Evolutionary conservation across 805 yeast species (phyloP).

Genomic region (Cyberlindnera maclurae): DNA sequence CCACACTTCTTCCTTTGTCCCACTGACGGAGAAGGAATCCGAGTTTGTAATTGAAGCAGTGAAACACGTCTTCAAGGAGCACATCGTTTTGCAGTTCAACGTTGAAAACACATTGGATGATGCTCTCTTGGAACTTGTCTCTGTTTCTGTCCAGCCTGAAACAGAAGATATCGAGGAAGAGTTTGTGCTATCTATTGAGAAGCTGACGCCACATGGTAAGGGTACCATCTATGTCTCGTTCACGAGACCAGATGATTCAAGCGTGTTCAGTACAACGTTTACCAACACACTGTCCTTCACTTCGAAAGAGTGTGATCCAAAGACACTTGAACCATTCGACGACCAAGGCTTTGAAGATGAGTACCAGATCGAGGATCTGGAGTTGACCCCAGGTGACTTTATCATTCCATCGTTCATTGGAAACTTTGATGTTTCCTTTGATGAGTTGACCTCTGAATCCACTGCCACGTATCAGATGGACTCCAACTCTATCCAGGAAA

Average conservation of each 20-base stretch:
- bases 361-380: constrained; percentile 80
- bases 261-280: constrained; percentile 43
- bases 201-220: constrained; percentile 59
- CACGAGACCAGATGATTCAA: constrained; percentile 43
- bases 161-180: constrained; percentile 49
- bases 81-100: constrained; percentile 73
- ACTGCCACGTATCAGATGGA: constrained; percentile 62
- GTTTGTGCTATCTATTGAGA: constrained; percentile 66
- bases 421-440: constrained; percentile 66
- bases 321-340: constrained; percentile 56
- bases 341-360: constrained; percentile 87
- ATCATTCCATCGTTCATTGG: constrained; percentile 72
- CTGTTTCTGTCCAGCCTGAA: constrained; percentile 59
- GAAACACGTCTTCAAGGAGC: constrained; percentile 73
- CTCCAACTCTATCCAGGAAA: constrained; percentile 41
- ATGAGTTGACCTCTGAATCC: constrained; percentile 57
- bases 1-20: constrained; percentile 56
- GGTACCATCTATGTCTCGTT: constrained; percentile 79
- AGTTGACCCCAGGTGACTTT: constrained; percentile 74
- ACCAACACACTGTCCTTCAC: constrained; percentile 65
- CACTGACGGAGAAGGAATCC: constrained; percentile 85
- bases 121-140: constrained; percentile 68
- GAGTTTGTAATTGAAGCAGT: constrained; percentile 84
- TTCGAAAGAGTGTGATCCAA: constrained; percentile 72
- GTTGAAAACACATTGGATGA: constrained; percentile 80